A percentile compares a stretch with the other conserved stretches of the same genome.
Evolutionary conservation across 1,139 yeast genomes (phyloP).

Genomic region (Debaryomyces psychrophilus): DNA sequence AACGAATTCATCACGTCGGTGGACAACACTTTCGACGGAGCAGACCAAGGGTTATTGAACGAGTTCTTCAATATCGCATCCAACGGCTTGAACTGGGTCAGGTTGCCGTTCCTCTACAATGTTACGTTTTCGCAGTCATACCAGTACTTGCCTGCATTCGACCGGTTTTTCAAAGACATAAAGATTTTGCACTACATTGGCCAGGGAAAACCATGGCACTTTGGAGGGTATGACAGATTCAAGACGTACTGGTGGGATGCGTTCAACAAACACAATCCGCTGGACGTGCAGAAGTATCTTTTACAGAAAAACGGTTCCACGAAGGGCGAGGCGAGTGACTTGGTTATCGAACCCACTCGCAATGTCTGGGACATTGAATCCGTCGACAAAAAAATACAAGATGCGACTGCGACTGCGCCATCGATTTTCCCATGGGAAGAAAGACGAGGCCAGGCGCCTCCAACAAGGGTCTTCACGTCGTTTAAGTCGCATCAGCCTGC

Average conservation of each 20-base stretch:
- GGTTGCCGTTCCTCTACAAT: conserved; percentile 35
- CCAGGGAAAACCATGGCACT: conserved; percentile 33
- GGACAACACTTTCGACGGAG: conserved; percentile 34
- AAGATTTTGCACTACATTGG: conserved; percentile 36
- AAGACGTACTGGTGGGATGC: conserved; percentile 42
- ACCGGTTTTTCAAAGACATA: conserved; percentile 31
- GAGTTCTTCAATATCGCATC: conserved; percentile 27
- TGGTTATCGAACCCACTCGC: conserved; percentile 32
- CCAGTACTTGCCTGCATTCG: conserved; percentile 36
- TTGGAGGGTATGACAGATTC: conserved; percentile 23
- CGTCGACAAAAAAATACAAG: conserved; percentile 10
- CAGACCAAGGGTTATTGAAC: conserved; percentile 39
- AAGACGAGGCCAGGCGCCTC: conserved; percentile 23
- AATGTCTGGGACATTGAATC: conserved; percentile 32
- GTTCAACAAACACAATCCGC: conserved; percentile 28
- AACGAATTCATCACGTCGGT: conserved; percentile 18
- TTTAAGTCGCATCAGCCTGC: background rate
- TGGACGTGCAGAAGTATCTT: conserved; percentile 20
- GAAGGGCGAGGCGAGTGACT: conserved; percentile 41
- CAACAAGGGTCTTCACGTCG: conserved; percentile 22
- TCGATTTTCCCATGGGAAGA: conserved; percentile 53
- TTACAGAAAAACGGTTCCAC: conserved; percentile 16
- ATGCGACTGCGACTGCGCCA: conserved; percentile 21
- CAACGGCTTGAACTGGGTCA: conserved; percentile 26
- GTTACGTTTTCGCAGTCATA: conserved; percentile 37